Evolutionary conservation across 108 stramenopile species (phyloP).

Genomic region (Cyclostephanos tholiformis): DNA sequence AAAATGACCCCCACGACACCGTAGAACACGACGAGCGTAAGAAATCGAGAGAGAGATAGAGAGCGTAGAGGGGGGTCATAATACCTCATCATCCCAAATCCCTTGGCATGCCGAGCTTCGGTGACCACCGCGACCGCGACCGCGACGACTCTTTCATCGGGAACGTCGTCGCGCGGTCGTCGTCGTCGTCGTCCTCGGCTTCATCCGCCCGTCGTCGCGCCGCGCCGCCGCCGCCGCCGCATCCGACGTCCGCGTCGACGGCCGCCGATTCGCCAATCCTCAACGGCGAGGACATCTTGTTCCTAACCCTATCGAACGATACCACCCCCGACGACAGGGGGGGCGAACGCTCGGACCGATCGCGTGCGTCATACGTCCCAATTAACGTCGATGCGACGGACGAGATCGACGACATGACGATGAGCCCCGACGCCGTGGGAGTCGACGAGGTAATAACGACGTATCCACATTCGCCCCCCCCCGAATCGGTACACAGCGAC

Average conservation of each 20-base stretch:
- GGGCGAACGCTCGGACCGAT: not conserved
- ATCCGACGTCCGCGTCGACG: not conserved
- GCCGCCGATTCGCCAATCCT: conserved; percentile 20
- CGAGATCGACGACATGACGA: conserved; percentile 12
- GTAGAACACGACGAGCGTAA: too few relatives aligned
- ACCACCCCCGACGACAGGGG: conserved; percentile 16
- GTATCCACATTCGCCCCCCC: conserved; percentile 38
- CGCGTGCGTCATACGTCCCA: too few relatives aligned
- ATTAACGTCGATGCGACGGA: not conserved
- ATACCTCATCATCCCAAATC: too few relatives aligned
- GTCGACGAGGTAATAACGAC: conserved; percentile 6
- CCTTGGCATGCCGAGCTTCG: too few relatives aligned
- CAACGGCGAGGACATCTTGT: conserved; percentile 33
- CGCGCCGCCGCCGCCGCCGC: not conserved
- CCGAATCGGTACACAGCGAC: conserved; percentile 41
- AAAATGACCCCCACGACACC: too few relatives aligned
- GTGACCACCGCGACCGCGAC: too few relatives aligned
- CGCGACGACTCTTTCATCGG: not conserved
- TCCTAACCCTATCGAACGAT: conserved; percentile 37
- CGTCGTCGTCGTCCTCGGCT: too few relatives aligned
- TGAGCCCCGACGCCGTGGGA: not conserved
- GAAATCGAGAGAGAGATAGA: too few relatives aligned
- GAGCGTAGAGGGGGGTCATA: too few relatives aligned
- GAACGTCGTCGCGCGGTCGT: too few relatives aligned
- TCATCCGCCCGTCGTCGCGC: not conserved